Conservation (phyloP, 2,329 filamentous ascomycete genomes). For the Pyrenochaeta sp. region DNA sequence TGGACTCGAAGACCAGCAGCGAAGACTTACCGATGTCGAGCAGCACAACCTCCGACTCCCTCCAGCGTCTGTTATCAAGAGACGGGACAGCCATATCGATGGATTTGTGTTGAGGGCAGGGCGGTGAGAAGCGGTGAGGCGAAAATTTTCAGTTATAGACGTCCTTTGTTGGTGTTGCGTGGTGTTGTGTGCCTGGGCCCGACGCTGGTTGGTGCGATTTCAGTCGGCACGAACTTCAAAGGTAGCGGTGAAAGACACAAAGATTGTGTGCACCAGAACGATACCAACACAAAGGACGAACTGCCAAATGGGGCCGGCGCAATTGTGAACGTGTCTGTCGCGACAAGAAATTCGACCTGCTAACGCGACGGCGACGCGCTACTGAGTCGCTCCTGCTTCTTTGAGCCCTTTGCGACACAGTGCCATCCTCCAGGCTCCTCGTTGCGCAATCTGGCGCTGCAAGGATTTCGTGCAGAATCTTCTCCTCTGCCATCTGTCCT, state of each 20-base stretch:
- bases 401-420: no score
- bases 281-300: constrained; percentile 14
- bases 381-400: neutral
- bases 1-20: constrained; percentile 22
- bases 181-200: constrained; percentile 31
- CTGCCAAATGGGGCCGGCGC: constrained; percentile 27
- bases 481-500: no score
- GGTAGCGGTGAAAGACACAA: constrained; percentile 35
- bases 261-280: constrained; percentile 17
- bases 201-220: constrained; percentile 37
- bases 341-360: constrained; percentile 28
- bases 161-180: constrained; percentile 9
- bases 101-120: constrained; percentile 27
- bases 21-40: constrained; percentile 65
- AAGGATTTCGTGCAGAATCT: constrained; percentile 15
- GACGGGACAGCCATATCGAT: constrained; percentile 36
- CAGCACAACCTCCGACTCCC: constrained; percentile 57
- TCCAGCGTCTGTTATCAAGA: constrained; percentile 40
- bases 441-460: constrained; percentile 13
- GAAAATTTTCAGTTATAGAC: constrained; percentile 32
- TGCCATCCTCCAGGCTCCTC: constrained; percentile 1
- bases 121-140: constrained; percentile 46
- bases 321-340: constrained; percentile 22
- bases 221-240: constrained; percentile 29
- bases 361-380: constrained; percentile 7